These are phyloP conservation scores for Quercus suber DNA, from an alignment of 306 rosid species.

Conservation along the genomic window DNA sequence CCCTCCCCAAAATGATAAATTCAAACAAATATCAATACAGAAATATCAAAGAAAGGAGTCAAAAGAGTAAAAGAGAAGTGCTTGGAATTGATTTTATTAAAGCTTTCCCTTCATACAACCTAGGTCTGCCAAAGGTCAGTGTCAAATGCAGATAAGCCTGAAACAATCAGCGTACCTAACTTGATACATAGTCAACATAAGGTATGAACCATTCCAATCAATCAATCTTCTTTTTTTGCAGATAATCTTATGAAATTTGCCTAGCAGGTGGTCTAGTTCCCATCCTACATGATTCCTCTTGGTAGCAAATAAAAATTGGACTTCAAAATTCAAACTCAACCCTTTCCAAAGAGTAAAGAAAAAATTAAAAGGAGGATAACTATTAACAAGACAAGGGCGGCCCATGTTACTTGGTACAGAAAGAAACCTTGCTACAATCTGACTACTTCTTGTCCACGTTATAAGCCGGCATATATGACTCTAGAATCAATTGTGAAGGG, in stretches of 20 bases:
- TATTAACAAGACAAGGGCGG: slow-evolving; percentile 20
- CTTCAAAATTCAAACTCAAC: slow-evolving; percentile 12
- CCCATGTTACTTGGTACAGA: slow-evolving; percentile 28
- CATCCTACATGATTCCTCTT: background rate
- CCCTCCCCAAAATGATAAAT: no score
- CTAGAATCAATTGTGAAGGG: slow-evolving; percentile 74
- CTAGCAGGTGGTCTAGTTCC: background rate
- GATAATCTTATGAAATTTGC: background rate
- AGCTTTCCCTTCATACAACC: background rate
- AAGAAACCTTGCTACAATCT: slow-evolving; percentile 30
- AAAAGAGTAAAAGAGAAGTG: no score
- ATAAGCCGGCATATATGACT: slow-evolving; percentile 79
- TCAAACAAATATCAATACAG: no score
- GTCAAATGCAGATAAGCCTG: background rate
- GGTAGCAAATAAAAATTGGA: background rate
- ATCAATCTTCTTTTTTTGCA: background rate
- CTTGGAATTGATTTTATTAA: background rate
- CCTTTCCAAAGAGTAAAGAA: slow-evolving; percentile 4
- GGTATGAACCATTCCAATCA: background rate
- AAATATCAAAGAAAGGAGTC: no score
- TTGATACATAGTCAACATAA: background rate
- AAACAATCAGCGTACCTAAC: background rate
- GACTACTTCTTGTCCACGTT: slow-evolving; percentile 30
- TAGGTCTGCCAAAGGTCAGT: background rate
- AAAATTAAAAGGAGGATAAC: slow-evolving; percentile 8